These are phyloP conservation scores for Oryza brachyantha DNA, from an alignment of 176 grass and related monocot species.

Conservation along the genomic window DNA sequence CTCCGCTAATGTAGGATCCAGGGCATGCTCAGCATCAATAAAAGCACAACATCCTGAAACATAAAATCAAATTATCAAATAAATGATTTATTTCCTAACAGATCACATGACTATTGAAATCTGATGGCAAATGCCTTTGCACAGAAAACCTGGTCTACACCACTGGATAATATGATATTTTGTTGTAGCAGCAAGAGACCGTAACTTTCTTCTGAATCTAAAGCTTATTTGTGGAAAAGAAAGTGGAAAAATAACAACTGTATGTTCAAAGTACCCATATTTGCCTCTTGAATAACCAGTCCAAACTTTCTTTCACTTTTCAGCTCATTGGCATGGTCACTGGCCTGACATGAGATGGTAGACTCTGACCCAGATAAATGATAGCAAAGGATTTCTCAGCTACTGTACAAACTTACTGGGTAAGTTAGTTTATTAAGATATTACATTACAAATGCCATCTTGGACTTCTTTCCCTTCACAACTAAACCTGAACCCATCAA, in stretches of 20 bases:
- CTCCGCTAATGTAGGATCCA: conserved; percentile 70
- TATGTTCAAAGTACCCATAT: not conserved
- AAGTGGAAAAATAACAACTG: not conserved
- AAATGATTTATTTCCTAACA: not conserved
- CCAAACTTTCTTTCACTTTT: not conserved
- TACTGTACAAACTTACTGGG: not conserved
- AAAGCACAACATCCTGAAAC: conserved; percentile 71
- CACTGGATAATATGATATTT: not conserved
- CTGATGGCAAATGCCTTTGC: not conserved
- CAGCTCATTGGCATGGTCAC: not conserved
- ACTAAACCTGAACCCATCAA: not conserved
- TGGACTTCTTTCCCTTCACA: not conserved
- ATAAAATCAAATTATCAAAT: not conserved
- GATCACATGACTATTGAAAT: not conserved
- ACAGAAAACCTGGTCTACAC: not conserved
- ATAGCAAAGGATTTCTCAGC: not conserved
- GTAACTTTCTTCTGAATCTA: not conserved
- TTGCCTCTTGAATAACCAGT: not conserved
- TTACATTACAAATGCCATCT: not conserved
- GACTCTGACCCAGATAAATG: not conserved
- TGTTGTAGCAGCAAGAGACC: not conserved
- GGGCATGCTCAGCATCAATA: conserved; percentile 76
- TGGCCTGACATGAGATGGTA: not conserved
- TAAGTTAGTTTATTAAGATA: not conserved
- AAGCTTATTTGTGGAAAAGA: not conserved